These are phyloP conservation scores for Pichia norvegensis DNA, from an alignment of 1,139 yeast genomes.

Conservation along the genomic window DNA sequence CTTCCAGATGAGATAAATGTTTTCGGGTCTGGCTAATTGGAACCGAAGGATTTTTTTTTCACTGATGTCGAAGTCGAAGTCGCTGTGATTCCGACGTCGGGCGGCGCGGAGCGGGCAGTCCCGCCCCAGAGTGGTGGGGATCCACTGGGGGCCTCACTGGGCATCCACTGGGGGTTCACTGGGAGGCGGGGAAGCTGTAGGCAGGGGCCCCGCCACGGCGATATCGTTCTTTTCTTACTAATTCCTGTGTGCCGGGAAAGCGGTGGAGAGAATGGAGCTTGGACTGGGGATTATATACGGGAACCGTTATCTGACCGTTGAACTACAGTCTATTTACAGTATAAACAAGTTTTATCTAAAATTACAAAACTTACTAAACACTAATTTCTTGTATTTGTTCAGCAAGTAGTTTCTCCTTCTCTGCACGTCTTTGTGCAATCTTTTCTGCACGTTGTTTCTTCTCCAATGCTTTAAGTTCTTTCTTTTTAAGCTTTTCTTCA, in stretches of 20 bases:
- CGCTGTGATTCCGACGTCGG: too few relatives aligned
- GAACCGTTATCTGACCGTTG: too few relatives aligned
- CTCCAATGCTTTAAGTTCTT: constrained; percentile 19
- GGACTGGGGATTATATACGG: too few relatives aligned
- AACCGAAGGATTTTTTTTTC: neutral
- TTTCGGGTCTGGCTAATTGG: neutral
- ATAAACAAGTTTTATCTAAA: too few relatives aligned
- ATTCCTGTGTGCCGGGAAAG: too few relatives aligned
- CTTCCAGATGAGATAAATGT: neutral
- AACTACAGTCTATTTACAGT: too few relatives aligned
- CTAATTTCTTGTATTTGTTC: constrained; percentile 9
- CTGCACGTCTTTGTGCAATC: constrained; percentile 12
- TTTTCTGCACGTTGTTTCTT: constrained; percentile 21
- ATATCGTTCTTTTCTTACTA: neutral
- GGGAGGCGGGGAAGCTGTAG: neutral
- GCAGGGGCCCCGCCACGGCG: neutral
- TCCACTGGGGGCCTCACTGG: neutral
- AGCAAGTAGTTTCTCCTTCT: constrained; percentile 12
- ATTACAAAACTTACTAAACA: neutral
- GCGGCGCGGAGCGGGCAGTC: too few relatives aligned
- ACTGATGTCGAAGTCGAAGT: too few relatives aligned
- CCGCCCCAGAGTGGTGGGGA: neutral
- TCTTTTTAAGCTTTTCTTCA: constrained; percentile 17
- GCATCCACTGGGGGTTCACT: neutral
- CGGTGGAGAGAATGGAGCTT: too few relatives aligned